Base-by-base conservation (phyloP, 1,139 yeast genomes). In the Yamadazyma songkhlaensis region DNA sequence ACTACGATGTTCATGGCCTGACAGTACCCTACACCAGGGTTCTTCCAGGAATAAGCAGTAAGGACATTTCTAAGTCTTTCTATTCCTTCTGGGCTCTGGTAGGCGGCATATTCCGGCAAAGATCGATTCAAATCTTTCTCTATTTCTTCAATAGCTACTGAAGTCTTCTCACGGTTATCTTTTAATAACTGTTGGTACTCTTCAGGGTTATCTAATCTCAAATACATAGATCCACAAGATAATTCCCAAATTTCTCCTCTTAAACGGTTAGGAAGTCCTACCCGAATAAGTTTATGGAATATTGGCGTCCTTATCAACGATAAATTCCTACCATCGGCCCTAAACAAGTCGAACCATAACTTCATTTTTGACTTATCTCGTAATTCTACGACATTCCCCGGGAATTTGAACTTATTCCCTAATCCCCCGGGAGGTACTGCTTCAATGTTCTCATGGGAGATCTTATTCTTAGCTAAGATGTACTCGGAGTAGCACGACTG, bases 1-100 rank as follows among this genome's bases (percentile, higher is more conserved):
- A 84, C 87, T 6, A 94, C 97, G 41, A 94, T 94, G 57, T 94
- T 94, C 99, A 94, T 94, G 1, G 98, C 98, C 58, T 94, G 98
- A 58, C 99, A 94, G 60, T 94, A 94, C 0, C 99, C 99, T 15
- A 94, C 88, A 37, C 92, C 96, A 0, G 97, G 97, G 55, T 90
- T 89, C 51, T 86, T 87, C 97, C 97, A 92, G 0, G 97, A 87
- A 54, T 89, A 94, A 0, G 96, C 96, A 0, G 94, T 84, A 44
- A 94, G 71, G 0, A 94, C 98, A 41, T 95, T 72, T 45, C 98
- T 73, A 37, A 94, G 71, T 38, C 96, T 72, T 39, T 72, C 77
- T 34, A 94, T 90, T 6, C 99, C 98, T 51, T 86, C 95, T 4
- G 75, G 75, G 9, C 74, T 72, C 59, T 92, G 97, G 55, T 90